Percentiles rank a stretch among this genome's conserved stretches.
These are phyloP conservation scores for Castanea crenata DNA, from an alignment of 306 rosid genomes.

Conservation along the genomic window DNA sequence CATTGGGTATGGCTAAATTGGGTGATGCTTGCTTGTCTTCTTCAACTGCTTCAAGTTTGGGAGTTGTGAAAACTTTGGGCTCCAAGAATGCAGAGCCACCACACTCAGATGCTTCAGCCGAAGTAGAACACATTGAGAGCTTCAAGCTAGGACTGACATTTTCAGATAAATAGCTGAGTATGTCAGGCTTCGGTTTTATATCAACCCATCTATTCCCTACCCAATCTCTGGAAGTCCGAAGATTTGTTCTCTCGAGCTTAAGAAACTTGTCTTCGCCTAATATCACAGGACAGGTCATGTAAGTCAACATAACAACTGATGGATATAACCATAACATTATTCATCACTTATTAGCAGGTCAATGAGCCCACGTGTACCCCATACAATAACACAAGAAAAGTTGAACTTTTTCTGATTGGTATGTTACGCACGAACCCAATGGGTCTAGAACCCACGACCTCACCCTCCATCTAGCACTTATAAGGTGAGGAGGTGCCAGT, in stretches of 20 bases:
- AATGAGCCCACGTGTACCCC: conserved; percentile 10
- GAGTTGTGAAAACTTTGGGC: conserved; percentile 19
- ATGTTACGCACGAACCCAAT: too few species aligned
- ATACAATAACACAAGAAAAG: neutral
- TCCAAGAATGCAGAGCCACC: conserved; percentile 24
- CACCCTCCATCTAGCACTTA: too few species aligned
- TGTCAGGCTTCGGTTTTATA: conserved; percentile 46
- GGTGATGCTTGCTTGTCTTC: conserved; percentile 33
- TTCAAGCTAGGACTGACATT: conserved; percentile 24
- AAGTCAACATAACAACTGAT: conserved; percentile 21
- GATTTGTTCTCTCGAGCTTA: conserved; percentile 35
- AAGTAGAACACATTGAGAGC: conserved; percentile 23
- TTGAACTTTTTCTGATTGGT: too few species aligned
- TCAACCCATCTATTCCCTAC: conserved; percentile 60
- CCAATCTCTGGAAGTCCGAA: conserved; percentile 73
- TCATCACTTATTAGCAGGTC: conserved; percentile 18
- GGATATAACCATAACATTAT: conserved; percentile 3
- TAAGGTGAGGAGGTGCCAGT: too few species aligned
- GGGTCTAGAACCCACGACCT: too few species aligned
- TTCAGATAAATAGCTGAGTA: conserved; percentile 41
- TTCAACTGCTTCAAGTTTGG: conserved; percentile 32
- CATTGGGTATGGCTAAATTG: conserved; percentile 25
- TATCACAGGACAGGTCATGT: conserved; percentile 26
- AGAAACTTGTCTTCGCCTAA: conserved; percentile 63
- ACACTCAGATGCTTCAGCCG: conserved; percentile 23